Evolutionary conservation across 2,329 filamentous ascomycete species (phyloP).

Genomic region (Fusarium sterilihyphosum): DNA sequence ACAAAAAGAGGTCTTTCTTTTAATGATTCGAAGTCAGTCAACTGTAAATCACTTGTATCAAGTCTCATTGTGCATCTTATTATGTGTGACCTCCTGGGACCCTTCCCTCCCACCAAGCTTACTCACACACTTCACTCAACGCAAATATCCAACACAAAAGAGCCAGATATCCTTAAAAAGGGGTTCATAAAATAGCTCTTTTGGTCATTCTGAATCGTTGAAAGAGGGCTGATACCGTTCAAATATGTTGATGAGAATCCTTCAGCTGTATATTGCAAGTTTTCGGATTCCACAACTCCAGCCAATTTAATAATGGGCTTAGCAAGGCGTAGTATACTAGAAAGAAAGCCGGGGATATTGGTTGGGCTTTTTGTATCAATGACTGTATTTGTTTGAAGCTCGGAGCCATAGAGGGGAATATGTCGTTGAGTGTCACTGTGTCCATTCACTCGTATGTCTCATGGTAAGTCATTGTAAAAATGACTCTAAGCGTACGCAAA

Average conservation of each 20-base stretch:
- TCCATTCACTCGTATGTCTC: background rate
- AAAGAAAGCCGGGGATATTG: background rate
- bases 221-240: background rate
- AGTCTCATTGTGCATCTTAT: background rate
- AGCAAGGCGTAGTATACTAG: background rate
- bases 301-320: background rate
- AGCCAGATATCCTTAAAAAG: too few species aligned
- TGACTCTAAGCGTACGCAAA: background rate
- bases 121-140: background rate
- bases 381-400: background rate
- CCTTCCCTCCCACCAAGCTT: background rate
- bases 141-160: background rate
- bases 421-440: background rate
- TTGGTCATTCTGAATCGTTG: background rate
- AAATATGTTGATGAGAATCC: background rate
- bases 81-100: background rate
- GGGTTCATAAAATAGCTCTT: too few species aligned
- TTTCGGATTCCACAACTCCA: too few species aligned
- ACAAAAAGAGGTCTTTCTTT: constrained; percentile 14
- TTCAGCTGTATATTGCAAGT: background rate
- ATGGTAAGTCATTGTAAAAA: background rate
- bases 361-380: background rate
- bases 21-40: background rate
- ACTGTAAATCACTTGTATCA: background rate
- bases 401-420: background rate